A percentile compares a stretch with the other conserved stretches of the same genome.
These are phyloP conservation scores for Microcos paniculata DNA, from an alignment of 345 rosid genomes.

Conservation along the genomic window DNA sequence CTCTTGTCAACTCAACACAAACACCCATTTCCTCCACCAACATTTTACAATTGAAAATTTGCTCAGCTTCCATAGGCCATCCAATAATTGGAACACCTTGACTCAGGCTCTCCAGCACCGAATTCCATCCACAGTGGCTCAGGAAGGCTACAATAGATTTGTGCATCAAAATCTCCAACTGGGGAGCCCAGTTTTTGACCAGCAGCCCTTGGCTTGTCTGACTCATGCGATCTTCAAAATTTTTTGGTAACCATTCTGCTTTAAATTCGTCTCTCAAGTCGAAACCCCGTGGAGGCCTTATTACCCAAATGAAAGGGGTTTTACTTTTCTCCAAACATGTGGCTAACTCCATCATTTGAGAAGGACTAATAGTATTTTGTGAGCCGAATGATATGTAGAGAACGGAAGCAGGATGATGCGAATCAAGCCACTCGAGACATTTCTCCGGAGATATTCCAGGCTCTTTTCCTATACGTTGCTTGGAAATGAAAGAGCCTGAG, in stretches of 20 bases:
- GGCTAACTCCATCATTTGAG: slow-evolving; percentile 47
- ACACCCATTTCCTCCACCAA: slow-evolving; percentile 50
- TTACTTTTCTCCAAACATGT: slow-evolving; percentile 35
- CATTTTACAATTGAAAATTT: slow-evolving; percentile 43
- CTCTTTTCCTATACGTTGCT: slow-evolving; percentile 17
- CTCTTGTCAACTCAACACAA: slow-evolving; percentile 38
- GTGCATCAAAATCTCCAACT: slow-evolving; percentile 44
- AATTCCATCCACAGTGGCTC: slow-evolving; percentile 61
- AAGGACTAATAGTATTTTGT: slow-evolving; percentile 36
- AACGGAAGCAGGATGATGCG: slow-evolving; percentile 29
- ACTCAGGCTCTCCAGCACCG: slow-evolving; percentile 45
- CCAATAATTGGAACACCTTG: slow-evolving; percentile 48
- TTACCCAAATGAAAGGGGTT: slow-evolving; percentile 45
- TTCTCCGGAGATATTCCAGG: slow-evolving; percentile 28
- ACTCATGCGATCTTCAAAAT: slow-evolving; percentile 30
- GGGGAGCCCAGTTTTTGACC: slow-evolving; percentile 47
- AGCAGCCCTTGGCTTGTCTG: slow-evolving; percentile 26
- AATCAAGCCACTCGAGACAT: slow-evolving; percentile 40
- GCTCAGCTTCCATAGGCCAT: slow-evolving; percentile 54
- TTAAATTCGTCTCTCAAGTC: slow-evolving; percentile 33
- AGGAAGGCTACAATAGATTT: slow-evolving; percentile 41
- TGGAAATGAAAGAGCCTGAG: not conserved
- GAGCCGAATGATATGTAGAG: slow-evolving; percentile 49
- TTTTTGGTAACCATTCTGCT: slow-evolving; percentile 47
- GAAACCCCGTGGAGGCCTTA: slow-evolving; percentile 43